Base-by-base conservation (phyloP, 2,329 filamentous ascomycete species). In the Scopulariopsis brevicaulis region DNA sequence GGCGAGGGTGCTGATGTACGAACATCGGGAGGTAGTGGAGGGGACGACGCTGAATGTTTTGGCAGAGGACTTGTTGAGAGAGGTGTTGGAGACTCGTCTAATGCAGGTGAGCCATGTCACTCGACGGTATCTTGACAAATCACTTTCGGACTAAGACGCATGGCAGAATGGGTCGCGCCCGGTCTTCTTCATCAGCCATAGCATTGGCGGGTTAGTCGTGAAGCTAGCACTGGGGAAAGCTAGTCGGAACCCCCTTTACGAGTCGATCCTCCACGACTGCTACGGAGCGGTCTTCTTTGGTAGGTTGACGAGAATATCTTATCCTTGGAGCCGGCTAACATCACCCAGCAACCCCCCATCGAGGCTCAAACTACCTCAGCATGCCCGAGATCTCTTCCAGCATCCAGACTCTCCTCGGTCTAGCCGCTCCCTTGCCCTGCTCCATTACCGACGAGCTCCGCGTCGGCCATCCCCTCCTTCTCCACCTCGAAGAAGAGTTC, bases 221-320 rank as follows among this genome's bases (percentile, higher is more conserved):
- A 85, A 85, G 69, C 70, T 76, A 63, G 80, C 79, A 1, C 64
- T 85, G 50, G 72, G 78, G 8, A 77, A 74, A 62, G 78, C 79
- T 2, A 72, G 67, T 43, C 65, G 70, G 20, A 67, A 67, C 28
- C 60, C 68, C 0, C 65, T 66, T 3, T 74, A 75, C 60, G 71
- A 71, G 53, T 67, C 70, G 3, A 73, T 85, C 14, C 68, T 80
- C 53, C 75, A 75, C 51, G 78, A 81, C 62, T 85, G 81, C 58
- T 81, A 85, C 60, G 82, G 82, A 0, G 76, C 83, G 53, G 80
- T 79, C 0, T 85, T 85, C 62, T 80, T 83, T 64, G 75, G 81
- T 82, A 61, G 70, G 73, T 8, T 2, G 22, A 1, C 14, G 20
- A 10, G 14, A 2, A 15, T 46, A 46, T 28, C 22, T 3, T 43